phyloP scores from a whole-genome alignment of 345 rosid genomes.

The Erysimum cheiranthoides region DNA sequence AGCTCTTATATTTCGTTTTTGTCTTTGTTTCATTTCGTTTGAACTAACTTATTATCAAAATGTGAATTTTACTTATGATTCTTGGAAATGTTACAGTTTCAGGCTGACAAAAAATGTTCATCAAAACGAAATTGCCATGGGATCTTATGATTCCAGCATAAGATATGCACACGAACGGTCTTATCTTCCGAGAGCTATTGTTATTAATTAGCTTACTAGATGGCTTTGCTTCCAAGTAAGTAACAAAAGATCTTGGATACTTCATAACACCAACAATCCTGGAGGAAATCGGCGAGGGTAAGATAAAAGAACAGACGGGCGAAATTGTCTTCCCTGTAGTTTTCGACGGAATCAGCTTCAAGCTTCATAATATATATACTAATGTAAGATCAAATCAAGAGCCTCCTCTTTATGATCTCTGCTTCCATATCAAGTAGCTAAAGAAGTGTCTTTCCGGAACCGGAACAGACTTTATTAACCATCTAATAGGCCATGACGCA shows the following conservation, averaged over 20 bases:
- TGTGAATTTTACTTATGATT: too few species aligned
- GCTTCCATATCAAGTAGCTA: constrained; percentile 51
- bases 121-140: too few species aligned
- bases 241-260: constrained; percentile 76
- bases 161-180: constrained; percentile 63
- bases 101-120: too few species aligned
- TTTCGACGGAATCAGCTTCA: constrained; percentile 69
- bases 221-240: constrained; percentile 58
- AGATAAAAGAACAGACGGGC: constrained; percentile 60
- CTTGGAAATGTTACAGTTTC: too few species aligned
- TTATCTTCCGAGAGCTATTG: constrained; percentile 65
- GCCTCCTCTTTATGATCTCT: constrained; percentile 31
- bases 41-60: background rate
- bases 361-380: constrained; percentile 29
- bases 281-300: constrained; percentile 69
- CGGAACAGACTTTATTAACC: constrained; percentile 64
- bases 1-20: background rate
- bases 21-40: background rate
- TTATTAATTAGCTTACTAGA: constrained; percentile 59
- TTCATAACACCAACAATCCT: constrained; percentile 56
- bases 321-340: constrained; percentile 76
- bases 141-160: too few species aligned
- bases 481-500: constrained; percentile 74
- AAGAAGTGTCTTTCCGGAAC: constrained; percentile 60
- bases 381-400: constrained; percentile 11